Base-by-base conservation (phyloP, 768 basidiomycete genomes). In the Lactifluus echinatus region DNA sequence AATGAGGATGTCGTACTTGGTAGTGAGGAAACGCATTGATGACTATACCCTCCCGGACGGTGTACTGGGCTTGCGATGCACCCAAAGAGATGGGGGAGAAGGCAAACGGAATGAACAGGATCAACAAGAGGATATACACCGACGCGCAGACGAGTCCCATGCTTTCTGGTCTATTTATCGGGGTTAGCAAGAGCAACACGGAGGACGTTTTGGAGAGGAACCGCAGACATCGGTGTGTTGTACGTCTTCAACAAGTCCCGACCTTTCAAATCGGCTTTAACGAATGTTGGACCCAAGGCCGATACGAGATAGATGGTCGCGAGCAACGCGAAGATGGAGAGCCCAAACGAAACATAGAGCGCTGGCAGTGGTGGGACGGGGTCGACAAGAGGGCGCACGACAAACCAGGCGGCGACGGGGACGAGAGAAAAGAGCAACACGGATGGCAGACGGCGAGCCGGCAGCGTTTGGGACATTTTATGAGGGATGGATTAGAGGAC, bases 41-140 rank as follows among this genome's bases (percentile, higher is more conserved):
- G 12, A 82, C 75, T 21, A 87, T 79, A 2, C 85, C 86, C 63
- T 89, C 82, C 8, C 72, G 72, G 5, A 73, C 72, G 36, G 73
- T 76, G 29, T 59, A 59, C 40, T 55, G 69, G 67, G 42, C 70
- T 69, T 67, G 71, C 67, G 75, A 69, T 31, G 77, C 75, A 53
- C 72, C 76, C 29, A 77, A 68, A 43, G 88, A 77, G 2, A 83
- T 75, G 59, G 86, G 78, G 45, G 92, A 89, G 71, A 96, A 99
- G 0, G 92, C 89, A 66, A 97, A 94, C 0, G 95, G 95, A 56
- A 96, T 95, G 66, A 98, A 99, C 4, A 96, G 75, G 56, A 92
- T 89, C 61, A 99, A 73, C 40, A 87, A 72, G 40, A 90, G 78
- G 56, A 96, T 87, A 68, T 98, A 98, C 54, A 94, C 78, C 2